Conservation (phyloP, 1,284 basidiomycete genomes). For the Mycena sp. region DNA sequence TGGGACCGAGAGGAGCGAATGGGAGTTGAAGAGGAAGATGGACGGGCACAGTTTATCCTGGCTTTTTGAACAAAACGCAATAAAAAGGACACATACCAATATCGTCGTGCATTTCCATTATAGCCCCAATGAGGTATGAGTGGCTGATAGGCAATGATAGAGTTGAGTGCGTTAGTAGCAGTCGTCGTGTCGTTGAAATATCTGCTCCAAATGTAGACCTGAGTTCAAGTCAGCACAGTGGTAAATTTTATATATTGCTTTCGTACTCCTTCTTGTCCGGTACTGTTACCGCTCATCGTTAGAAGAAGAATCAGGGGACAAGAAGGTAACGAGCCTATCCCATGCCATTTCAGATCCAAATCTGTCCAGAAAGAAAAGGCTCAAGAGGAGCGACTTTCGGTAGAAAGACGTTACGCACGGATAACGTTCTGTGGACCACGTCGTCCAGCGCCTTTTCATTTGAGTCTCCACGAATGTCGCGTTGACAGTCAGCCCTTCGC, state of each 20-base stretch:
- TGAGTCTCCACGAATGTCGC: constrained; percentile 57
- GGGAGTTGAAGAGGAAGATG: too few species aligned
- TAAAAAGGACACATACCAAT: constrained; percentile 50
- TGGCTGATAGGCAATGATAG: constrained; percentile 67
- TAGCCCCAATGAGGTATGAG: constrained; percentile 69
- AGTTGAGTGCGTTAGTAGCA: constrained; percentile 62
- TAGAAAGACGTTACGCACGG: constrained; percentile 50
- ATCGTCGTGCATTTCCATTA: constrained; percentile 67
- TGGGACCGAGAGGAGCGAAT: too few species aligned
- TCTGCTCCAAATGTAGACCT: constrained; percentile 60
- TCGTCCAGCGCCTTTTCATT: constrained; percentile 55
- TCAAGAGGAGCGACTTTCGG: background rate
- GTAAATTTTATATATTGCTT: background rate
- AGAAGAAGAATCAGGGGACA: too few species aligned
- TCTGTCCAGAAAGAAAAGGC: constrained; percentile 41
- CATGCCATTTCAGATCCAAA: constrained; percentile 71
- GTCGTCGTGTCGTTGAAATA: constrained; percentile 65
- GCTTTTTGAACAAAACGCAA: background rate
- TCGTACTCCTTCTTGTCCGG: constrained; percentile 61
- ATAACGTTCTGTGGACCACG: constrained; percentile 59
- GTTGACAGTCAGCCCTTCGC: constrained; percentile 60
- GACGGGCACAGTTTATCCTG: too few species aligned
- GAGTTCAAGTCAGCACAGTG: background rate
- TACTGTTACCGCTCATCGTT: constrained; percentile 29
- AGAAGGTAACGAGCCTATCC: too few species aligned